phyloP scores from a whole-genome alignment of 805 yeast genomes.

The Suhomyces kilbournensis region DNA sequence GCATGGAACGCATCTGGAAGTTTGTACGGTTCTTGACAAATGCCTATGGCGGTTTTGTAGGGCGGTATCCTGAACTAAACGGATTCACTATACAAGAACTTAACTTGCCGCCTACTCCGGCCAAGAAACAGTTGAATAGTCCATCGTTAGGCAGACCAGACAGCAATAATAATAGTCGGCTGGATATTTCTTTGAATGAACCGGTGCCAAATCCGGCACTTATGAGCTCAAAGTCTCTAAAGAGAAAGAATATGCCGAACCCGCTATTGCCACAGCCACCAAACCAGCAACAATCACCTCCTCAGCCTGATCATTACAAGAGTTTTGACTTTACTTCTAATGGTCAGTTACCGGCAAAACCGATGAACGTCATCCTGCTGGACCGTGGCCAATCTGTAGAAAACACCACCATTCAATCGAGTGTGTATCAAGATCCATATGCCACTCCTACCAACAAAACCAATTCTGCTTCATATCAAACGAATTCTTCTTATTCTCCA shows the following conservation, averaged over 20 bases:
- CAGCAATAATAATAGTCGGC: background rate
- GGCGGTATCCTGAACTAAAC: slow-evolving; percentile 34
- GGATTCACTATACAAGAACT: slow-evolving; percentile 35
- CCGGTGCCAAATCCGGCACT: slow-evolving; percentile 21
- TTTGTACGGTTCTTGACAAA: slow-evolving; percentile 33
- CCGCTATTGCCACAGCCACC: slow-evolving; percentile 20
- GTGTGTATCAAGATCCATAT: background rate
- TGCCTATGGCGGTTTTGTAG: slow-evolving; percentile 32
- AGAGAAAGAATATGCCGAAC: slow-evolving; percentile 20
- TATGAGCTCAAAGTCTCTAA: slow-evolving; percentile 21
- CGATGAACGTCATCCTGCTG: slow-evolving; percentile 38
- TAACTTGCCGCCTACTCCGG: slow-evolving; percentile 27
- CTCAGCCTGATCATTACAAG: slow-evolving; percentile 19
- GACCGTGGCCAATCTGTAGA: slow-evolving; percentile 12
- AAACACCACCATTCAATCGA: slow-evolving; percentile 1
- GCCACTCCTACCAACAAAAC: background rate
- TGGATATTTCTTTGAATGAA: slow-evolving; percentile 13
- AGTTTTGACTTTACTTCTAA: slow-evolving; percentile 41
- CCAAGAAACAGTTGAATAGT: slow-evolving; percentile 6
- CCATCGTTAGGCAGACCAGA: slow-evolving; percentile 1
- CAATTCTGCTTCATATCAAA: background rate
- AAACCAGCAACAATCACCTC: slow-evolving; percentile 2
- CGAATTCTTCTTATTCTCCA: background rate
- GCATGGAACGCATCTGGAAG: slow-evolving; percentile 32
- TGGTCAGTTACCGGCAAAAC: slow-evolving; percentile 41